phyloP scores from a whole-genome alignment of 2,329 filamentous ascomycete genomes.

The Colletotrichum tropicicola region DNA sequence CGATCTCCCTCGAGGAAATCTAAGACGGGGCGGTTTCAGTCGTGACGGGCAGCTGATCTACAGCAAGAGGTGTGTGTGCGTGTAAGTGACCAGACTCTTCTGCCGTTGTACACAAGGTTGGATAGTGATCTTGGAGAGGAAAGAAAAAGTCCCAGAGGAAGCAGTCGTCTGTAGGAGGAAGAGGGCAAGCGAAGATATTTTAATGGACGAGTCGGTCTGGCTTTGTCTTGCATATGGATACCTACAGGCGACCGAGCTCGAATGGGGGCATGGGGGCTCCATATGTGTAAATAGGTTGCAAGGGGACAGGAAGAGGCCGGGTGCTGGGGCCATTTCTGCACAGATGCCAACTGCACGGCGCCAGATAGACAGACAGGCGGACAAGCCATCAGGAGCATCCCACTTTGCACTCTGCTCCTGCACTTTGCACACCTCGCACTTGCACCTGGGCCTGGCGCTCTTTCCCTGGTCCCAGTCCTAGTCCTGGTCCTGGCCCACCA shows the following conservation, averaged over 20 bases:
- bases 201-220: conserved; percentile 27
- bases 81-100: conserved; percentile 24
- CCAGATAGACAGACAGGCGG: conserved; percentile 18
- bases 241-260: too few species aligned
- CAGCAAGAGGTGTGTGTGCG: conserved; percentile 2
- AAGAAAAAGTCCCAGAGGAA: background rate
- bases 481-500: background rate
- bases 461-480: conserved; percentile 10
- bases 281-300: conserved; percentile 25
- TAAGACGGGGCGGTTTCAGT: conserved; percentile 28
- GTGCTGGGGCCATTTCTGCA: conserved; percentile 14
- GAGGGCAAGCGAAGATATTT: conserved; percentile 28
- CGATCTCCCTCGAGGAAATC: conserved; percentile 26
- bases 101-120: background rate
- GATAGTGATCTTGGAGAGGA: background rate
- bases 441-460: background rate
- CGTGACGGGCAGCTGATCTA: conserved; percentile 19
- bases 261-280: conserved; percentile 17
- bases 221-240: conserved; percentile 17
- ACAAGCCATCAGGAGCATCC: conserved; percentile 18
- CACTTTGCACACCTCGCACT: conserved; percentile 15
- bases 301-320: background rate
- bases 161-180: background rate
- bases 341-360: conserved; percentile 23
- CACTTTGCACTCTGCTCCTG: background rate